These are phyloP conservation scores for Digitaria exilis DNA, from an alignment of 202 grass and related monocot genomes.

Conservation along the genomic window DNA sequence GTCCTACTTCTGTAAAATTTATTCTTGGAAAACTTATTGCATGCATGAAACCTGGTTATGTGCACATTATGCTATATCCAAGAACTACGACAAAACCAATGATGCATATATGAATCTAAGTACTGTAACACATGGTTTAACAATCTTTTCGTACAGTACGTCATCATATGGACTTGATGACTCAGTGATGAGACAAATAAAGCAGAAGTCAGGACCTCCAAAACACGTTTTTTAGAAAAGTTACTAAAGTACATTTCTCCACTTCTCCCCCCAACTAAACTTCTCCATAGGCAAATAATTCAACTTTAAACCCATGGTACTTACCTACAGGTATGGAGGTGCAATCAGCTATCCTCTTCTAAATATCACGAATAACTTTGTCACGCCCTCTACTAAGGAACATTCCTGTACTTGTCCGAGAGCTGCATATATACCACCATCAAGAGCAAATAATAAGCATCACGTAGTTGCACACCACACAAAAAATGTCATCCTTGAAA, in stretches of 20 bases:
- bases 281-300: not conserved
- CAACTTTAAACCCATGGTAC: conserved; percentile 14
- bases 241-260: too few species aligned
- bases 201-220: not conserved
- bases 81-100: too few species aligned
- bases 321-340: conserved; percentile 89
- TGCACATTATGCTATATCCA: too few species aligned
- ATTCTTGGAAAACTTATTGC: too few species aligned
- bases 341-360: conserved; percentile 90
- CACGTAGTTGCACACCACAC: conserved; percentile 4
- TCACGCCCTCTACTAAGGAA: conserved; percentile 86
- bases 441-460: not conserved
- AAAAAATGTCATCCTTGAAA: conserved; percentile 9
- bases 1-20: too few species aligned
- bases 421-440: conserved; percentile 50
- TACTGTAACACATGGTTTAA: not conserved
- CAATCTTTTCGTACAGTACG: not conserved
- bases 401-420: conserved; percentile 85
- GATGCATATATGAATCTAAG: too few species aligned
- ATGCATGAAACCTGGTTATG: too few species aligned
- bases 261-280: too few species aligned
- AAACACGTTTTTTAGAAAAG: too few species aligned
- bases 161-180: not conserved
- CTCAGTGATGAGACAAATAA: not conserved
- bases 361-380: conserved; percentile 61